Evolutionary conservation across 2,329 filamentous ascomycete genomes (phyloP), one percentile per base, ranked within the genome.

Genomic region (Nigrospora sphaerica): DNA sequence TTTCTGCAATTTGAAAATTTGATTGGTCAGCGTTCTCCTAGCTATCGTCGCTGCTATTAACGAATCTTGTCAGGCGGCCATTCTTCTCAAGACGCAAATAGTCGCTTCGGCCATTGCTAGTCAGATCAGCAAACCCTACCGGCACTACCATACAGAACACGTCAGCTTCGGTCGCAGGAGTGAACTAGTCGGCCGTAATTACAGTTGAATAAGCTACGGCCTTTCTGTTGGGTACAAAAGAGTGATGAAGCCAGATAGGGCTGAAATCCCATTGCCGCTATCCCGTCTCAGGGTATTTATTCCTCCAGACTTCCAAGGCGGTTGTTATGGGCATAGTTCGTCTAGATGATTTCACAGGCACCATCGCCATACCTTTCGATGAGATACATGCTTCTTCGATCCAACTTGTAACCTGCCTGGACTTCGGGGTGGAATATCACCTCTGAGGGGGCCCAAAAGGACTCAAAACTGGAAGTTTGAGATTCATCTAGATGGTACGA

Each of bases 321-420:
- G 33, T 46, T 49, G 18, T 57, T 57, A 13, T 48, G 56, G 10
- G 62, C 47, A 1, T 52, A 56, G 18, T 65, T 50, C 1, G 62
- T 55, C 44, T 47, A 57, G 32, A 67, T 51, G 37, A 66, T 58
- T 38, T 69, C 66, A 42, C 58, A 62, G 2, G 50, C 44, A 0
- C 66, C 65, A 49, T 68, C 65, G 12, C 59, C 62, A 41, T 70
- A 58, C 61, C 62, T 68, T 48, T 69, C 66, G 2, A 52, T 56
- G 7, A 68, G 49, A 38, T 67, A 60, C 5, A 69, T 42, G 37
- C 57, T 57, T 7, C 58, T 54, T 4, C 63, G 56, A 44, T 62
- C 49, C 6, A 54, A 18, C 2, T 42, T 28, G 2, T 7, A 3
- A 28, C 23, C 23, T 7, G 23, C 23, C 6, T 7, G 23, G 2